A percentile compares a stretch with the other conserved stretches of the same genome.
These are phyloP conservation scores for Solanum neorickii DNA, from an alignment of 257 asterid species.

Conservation along the genomic window DNA sequence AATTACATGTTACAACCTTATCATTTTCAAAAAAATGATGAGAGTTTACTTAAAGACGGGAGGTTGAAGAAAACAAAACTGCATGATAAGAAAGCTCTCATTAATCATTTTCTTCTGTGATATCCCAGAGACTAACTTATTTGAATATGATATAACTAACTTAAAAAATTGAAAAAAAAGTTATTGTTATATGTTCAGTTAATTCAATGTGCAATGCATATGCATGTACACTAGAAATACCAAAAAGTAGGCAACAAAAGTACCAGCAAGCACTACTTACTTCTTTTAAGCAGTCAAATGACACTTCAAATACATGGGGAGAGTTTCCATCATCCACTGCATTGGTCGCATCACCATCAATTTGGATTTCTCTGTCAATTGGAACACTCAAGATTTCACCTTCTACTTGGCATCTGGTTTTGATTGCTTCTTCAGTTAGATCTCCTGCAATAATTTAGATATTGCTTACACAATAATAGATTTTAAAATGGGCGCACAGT, in stretches of 20 bases:
- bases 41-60: not conserved
- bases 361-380: conserved; percentile 14
- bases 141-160: not conserved
- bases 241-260: not conserved
- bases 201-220: not conserved
- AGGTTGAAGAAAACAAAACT: not conserved
- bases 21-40: not conserved
- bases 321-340: conserved; percentile 22
- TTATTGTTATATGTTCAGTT: not conserved
- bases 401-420: conserved; percentile 19
- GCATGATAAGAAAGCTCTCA: not conserved
- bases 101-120: not conserved
- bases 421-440: conserved; percentile 21
- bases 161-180: not conserved
- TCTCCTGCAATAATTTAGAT: conserved; percentile 4
- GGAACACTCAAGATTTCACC: conserved; percentile 6
- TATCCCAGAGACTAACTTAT: not conserved
- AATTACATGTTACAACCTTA: not conserved
- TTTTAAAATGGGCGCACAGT: not conserved
- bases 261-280: not conserved
- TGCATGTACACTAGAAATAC: not conserved
- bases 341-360: conserved; percentile 17
- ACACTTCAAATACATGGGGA: conserved; percentile 8
- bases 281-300: not conserved
- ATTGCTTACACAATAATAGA: not conserved